Percentiles rank a stretch among this genome's conserved stretches.
These are phyloP conservation scores for Tripidium arundinaceum DNA, from an alignment of 202 grass and related monocot species.

Conservation along the genomic window DNA sequence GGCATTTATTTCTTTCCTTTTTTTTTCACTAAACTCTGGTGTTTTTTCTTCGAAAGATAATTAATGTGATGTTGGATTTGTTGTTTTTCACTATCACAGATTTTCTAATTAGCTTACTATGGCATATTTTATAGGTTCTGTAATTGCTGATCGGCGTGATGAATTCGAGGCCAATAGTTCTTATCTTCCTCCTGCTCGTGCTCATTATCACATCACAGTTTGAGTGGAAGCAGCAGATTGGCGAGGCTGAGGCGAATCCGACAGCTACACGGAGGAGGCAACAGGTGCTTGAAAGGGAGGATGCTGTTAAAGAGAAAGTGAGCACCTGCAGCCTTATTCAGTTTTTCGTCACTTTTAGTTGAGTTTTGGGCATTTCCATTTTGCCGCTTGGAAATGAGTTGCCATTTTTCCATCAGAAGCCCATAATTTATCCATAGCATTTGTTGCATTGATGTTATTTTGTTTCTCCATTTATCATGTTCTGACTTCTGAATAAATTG, in stretches of 20 bases:
- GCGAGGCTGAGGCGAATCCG: conserved; percentile 53
- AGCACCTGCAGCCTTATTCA: conserved; percentile 8
- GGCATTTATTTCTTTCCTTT: neutral
- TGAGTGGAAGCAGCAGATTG: conserved; percentile 86
- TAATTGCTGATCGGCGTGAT: conserved; percentile 40
- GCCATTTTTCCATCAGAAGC: neutral
- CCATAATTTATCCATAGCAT: neutral
- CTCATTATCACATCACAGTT: conserved; percentile 75
- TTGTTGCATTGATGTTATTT: neutral
- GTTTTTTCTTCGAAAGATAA: neutral
- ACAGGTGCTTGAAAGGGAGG: conserved; percentile 48
- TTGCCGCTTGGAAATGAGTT: neutral
- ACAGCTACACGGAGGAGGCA: conserved; percentile 41
- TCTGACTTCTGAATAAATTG: neutral
- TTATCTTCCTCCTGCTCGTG: conserved; percentile 70
- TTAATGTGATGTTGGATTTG: neutral
- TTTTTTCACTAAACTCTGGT: neutral
- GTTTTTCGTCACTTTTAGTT: conserved; percentile 6
- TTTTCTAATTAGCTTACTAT: neutral
- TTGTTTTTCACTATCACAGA: neutral
- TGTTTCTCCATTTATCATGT: neutral
- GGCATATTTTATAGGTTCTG: conserved; percentile 21
- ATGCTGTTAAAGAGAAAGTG: conserved; percentile 79
- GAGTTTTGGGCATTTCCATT: neutral
- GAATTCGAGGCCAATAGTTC: conserved; percentile 60